Base-by-base conservation (phyloP, 2,329 filamentous ascomycete species). In the Cladophialophora carrionii region DNA sequence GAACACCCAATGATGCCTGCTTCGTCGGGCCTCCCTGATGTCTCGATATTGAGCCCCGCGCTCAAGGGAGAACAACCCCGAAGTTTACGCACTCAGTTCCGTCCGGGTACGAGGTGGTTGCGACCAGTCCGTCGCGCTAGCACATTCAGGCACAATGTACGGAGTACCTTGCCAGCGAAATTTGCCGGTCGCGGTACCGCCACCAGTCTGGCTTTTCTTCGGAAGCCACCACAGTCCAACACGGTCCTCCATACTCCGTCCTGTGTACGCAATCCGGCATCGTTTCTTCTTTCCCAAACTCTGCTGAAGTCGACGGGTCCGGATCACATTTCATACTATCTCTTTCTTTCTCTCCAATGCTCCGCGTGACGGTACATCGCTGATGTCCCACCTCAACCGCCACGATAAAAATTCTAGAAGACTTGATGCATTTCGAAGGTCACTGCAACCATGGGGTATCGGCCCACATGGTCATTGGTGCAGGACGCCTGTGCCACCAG, bases 391-490 rank as follows among this genome's bases (percentile, higher is more conserved):
- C 48, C 20, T 26, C 22, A 10, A 10, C 22, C 22, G 37, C 37
- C 26, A 43, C 12, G n/a, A 20, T 6, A 41, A 58, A 58, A 48
- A 2, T 58, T 58, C 56, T 41, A 46, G 56, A 58, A 58, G 37
- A 24, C 31, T 32, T 49, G 56, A 26, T 48, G 48, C 43, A 24
- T 22, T 49, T n/a, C 12, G 37, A 22, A 46, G 6, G 14, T 31
- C 56, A 22, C 20, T 58, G 56, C 56, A 32, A 58, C 56, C 12
- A 58, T 46, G 56, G 56, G 43, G 41, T 20, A 22, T 22, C 3
- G 2, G 3, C 4, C 48, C 24, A 9, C 10, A 17, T 10, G 22
- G 20, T 26, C 24, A 26, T 26, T 51, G 48, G 48, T 51, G 37
- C 22, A 29, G 24, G 48, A 49, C 7, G 26, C 20, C 12, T 6